Percentiles rank a stretch among this genome's conserved stretches.
Conservation (phyloP, 2,329 filamentous ascomycete species). For the Monosporascus sp. region DNA sequence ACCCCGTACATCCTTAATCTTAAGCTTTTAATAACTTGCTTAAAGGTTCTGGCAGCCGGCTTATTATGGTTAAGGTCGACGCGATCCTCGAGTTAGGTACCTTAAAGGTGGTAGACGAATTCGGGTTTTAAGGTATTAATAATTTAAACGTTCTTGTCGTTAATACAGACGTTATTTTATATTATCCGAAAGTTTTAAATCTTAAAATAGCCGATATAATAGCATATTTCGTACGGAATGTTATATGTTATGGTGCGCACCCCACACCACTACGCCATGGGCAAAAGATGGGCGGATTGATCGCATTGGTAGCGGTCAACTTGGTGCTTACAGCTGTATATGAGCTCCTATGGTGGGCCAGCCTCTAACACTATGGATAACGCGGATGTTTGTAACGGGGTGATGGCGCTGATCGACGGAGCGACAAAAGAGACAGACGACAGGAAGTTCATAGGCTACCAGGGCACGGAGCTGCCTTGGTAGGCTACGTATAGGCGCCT, state of each 20-base stretch:
- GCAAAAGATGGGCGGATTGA: no score
- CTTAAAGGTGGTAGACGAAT: no score
- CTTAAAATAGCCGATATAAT: constrained; percentile 29
- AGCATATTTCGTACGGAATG: constrained; percentile 35
- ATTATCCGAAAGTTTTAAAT: constrained; percentile 14
- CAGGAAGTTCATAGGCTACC: neutral
- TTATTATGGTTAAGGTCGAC: constrained; percentile 34
- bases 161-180: constrained; percentile 30
- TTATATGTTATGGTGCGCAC: no score
- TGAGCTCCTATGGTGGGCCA: no score
- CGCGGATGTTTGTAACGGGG: constrained; percentile 26
- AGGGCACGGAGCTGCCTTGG: neutral
- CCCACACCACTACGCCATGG: no score
- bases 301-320: no score
- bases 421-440: neutral
- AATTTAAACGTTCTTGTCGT: constrained; percentile 40
- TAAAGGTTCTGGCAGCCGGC: constrained; percentile 18
- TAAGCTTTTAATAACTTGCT: constrained; percentile 22
- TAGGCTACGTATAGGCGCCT: neutral
- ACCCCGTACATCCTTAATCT: constrained; percentile 7
- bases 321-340: no score
- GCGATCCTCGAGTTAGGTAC: constrained; percentile 21
- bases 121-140: no score
- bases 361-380: no score
- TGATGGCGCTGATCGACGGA: constrained; percentile 14